These are phyloP conservation scores for Tricholoma matsutake DNA, from an alignment of 768 basidiomycete genomes.

Conservation along the genomic window DNA sequence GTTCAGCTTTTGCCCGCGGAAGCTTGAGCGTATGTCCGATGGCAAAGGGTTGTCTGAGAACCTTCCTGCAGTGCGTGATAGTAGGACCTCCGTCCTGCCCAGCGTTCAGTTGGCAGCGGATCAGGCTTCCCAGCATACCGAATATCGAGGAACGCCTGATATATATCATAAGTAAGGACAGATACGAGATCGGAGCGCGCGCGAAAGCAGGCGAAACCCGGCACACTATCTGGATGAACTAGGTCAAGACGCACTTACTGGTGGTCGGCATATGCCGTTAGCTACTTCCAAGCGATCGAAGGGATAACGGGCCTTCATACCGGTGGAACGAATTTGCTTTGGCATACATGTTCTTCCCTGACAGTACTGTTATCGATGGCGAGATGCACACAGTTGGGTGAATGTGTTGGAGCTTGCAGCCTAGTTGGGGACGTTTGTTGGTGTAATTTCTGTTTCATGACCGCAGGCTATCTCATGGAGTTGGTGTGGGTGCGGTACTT, in stretches of 20 bases:
- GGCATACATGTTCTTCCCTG: too few species aligned
- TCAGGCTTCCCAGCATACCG: background rate
- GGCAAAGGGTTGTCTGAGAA: background rate
- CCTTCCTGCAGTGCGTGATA: background rate
- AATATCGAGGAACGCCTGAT: background rate
- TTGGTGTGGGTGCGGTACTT: background rate
- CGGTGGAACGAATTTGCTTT: background rate
- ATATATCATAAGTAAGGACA: too few species aligned
- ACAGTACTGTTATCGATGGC: background rate
- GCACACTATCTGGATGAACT: background rate
- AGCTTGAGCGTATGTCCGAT: background rate
- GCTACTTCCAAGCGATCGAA: background rate
- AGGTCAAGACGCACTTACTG: background rate
- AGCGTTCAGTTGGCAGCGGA: background rate
- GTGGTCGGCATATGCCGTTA: background rate
- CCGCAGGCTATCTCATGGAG: background rate
- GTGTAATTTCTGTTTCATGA: background rate
- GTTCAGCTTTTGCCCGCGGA: background rate
- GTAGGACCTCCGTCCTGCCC: background rate
- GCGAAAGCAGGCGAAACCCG: background rate
- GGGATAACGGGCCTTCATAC: background rate
- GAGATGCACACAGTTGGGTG: background rate
- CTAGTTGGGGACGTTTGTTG: background rate
- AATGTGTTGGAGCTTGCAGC: background rate
- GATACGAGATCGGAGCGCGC: background rate